phyloP scores from a whole-genome alignment of 1,284 basidiomycete species.

The Leccinum subspadiceum region DNA sequence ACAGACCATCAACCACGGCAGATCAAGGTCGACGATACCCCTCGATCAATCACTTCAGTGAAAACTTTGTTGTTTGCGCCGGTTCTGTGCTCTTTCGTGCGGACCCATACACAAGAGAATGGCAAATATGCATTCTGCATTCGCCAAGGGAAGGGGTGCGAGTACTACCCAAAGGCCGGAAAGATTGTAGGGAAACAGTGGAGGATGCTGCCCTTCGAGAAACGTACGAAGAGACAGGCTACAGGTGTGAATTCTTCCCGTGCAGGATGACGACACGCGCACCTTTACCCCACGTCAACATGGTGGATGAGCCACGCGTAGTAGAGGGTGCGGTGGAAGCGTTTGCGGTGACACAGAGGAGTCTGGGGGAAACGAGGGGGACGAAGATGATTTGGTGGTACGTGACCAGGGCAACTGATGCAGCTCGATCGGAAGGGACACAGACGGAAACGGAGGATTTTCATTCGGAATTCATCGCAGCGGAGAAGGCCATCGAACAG shows the following conservation, averaged over 20 bases:
- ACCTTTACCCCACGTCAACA: constrained; percentile 37
- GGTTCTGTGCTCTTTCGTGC: constrained; percentile 34
- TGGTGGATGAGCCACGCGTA: constrained; percentile 23
- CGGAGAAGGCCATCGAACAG: constrained; percentile 35
- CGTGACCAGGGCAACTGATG: constrained; percentile 34
- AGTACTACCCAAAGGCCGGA: constrained; percentile 58
- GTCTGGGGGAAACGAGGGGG: constrained; percentile 26
- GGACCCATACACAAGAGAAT: constrained; percentile 30
- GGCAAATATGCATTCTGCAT: constrained; percentile 29
- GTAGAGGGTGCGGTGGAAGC: constrained; percentile 35
- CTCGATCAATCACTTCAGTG: constrained; percentile 21
- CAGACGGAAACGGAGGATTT: constrained; percentile 44
- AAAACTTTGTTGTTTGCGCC: constrained; percentile 32
- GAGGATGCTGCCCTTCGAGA: constrained; percentile 49
- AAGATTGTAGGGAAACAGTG: constrained; percentile 54
- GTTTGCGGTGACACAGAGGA: constrained; percentile 37
- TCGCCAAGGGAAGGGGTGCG: constrained; percentile 39
- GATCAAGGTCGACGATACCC: background rate
- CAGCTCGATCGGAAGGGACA: constrained; percentile 36
- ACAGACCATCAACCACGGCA: background rate
- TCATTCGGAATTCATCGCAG: constrained; percentile 38
- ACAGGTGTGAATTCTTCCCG: constrained; percentile 45
- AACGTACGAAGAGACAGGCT: constrained; percentile 62
- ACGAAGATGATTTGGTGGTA: constrained; percentile 50
- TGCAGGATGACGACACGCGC: constrained; percentile 44